phyloP scores from a whole-genome alignment of 164 flowering plant species.

The Saururus chinensis region DNA sequence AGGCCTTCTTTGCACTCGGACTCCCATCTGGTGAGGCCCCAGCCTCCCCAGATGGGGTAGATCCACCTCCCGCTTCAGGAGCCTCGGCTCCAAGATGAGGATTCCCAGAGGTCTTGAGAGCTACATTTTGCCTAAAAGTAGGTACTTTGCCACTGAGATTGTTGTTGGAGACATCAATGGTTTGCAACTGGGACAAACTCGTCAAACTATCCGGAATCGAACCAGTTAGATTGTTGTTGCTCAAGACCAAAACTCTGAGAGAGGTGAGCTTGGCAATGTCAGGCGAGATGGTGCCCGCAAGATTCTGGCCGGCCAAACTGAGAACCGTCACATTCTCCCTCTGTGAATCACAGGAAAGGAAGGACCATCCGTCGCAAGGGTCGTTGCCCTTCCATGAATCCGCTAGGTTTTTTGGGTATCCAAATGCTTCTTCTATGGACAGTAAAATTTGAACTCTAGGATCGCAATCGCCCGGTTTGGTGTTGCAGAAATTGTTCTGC shows the following conservation, averaged over 20 bases:
- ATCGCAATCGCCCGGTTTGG: constrained; percentile 46
- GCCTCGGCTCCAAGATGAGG: constrained; percentile 19
- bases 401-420: constrained; percentile 38
- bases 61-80: constrained; percentile 5
- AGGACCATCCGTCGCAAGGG: constrained; percentile 39
- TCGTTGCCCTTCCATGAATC: constrained; percentile 50
- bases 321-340: constrained; percentile 24
- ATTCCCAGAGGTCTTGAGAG: constrained; percentile 27
- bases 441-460: constrained; percentile 36
- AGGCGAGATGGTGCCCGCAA: constrained; percentile 43
- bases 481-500: constrained; percentile 33
- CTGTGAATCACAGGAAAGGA: constrained; percentile 30
- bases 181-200: constrained; percentile 21
- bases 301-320: constrained; percentile 24
- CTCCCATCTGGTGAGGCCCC: background rate
- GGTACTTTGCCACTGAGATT: constrained; percentile 40
- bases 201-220: constrained; percentile 33
- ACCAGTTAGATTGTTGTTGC: constrained; percentile 42
- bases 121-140: constrained; percentile 15
- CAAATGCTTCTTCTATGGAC: constrained; percentile 30
- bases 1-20: background rate
- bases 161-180: constrained; percentile 50
- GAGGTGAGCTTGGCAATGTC: constrained; percentile 37
- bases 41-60: background rate
- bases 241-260: constrained; percentile 31